Evolutionary conservation across 2,329 filamentous ascomycete genomes (phyloP).

Genomic region (Orbilia quercus): DNA sequence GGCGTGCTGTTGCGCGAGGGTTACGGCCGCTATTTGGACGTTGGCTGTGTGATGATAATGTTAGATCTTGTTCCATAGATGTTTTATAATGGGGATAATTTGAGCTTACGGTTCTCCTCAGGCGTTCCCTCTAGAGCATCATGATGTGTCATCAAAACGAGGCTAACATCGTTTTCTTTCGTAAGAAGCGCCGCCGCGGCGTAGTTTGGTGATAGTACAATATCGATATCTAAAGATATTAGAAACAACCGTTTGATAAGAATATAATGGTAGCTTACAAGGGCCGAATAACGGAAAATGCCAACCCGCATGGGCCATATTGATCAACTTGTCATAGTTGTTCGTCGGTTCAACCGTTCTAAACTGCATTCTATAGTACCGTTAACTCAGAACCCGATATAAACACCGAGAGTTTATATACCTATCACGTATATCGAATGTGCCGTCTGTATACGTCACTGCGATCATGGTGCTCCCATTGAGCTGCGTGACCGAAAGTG

Average conservation of each 20-base stretch:
- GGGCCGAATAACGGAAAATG: slow-evolving; percentile 57
- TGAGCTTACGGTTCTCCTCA: slow-evolving; percentile 51
- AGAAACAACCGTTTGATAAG: not conserved
- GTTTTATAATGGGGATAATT: not conserved
- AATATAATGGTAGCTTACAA: slow-evolving; percentile 5
- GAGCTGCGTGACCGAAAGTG: slow-evolving; percentile 75
- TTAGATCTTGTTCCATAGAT: slow-evolving; percentile 2
- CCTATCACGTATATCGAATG: slow-evolving; percentile 65
- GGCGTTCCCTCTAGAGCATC: slow-evolving; percentile 63
- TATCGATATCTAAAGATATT: slow-evolving; percentile 61
- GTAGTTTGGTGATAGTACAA: slow-evolving; percentile 66
- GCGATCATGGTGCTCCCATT: slow-evolving; percentile 77
- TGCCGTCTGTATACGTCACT: slow-evolving; percentile 72
- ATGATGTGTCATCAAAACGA: slow-evolving; percentile 62
- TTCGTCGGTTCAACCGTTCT: slow-evolving; percentile 38
- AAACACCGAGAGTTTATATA: not conserved
- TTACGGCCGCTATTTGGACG: slow-evolving; percentile 63
- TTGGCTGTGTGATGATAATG: slow-evolving; percentile 57
- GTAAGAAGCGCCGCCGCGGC: slow-evolving; percentile 65
- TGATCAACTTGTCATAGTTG: slow-evolving; percentile 57
- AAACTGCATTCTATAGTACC: slow-evolving; percentile 52
- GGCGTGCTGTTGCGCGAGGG: slow-evolving; percentile 64
- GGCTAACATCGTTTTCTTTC: slow-evolving; percentile 64
- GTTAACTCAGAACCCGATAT: not conserved
- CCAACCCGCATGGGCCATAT: slow-evolving; percentile 60